Evolutionary conservation across 257 asterid genomes (phyloP), one percentile per base, ranked within the genome.

Genomic region (Ligustrum vulgare): DNA sequence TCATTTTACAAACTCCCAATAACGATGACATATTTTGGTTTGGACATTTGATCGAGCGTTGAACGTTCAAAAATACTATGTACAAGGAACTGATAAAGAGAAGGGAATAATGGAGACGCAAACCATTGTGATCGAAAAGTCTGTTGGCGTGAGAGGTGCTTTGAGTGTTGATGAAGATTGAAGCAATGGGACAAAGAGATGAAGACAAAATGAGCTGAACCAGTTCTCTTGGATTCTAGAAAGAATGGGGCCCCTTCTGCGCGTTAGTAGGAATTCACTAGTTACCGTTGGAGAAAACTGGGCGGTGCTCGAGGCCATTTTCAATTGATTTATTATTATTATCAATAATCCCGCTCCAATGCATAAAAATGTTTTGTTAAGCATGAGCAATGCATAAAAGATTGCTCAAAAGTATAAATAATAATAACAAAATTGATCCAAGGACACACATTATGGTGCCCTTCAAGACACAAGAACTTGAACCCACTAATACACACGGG

Each of bases 231-330:
- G 33, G 20, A 23, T 67, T 76, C 39, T 34, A 36, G 35, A 51
- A 0, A 67, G 36, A 56, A 20, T 54, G n/a, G 20, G 56, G 3
- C 64, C 83, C 45, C 10, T 51, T 6, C 37, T 5, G 7, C 37
- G 0, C 37, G 80, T 82, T 77, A 1, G 8, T 79, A 56, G 72
- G 37, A 35, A 39, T 64, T 76, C 43, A 70, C 76, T 71, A 58
- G 69, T 75, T 69, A 85, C 96, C 90, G 90, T 90, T 86, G 75
- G 76, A 71, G 76, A 66, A 66, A 78, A 12, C 16, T 68, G 74
- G 36, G 77, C 73, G 89, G 86, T 80, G 87, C 89, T 87, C 89
- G 87, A 82, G 87, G 71, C 15, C 33, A n/a, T 23, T 34, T 56
- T 56, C 65, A 56, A 47, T 47, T 3, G 4, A 47, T 15, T 16